Evolutionary conservation across 2,329 filamentous ascomycete genomes (phyloP), one percentile per base, ranked within the genome.

Genomic region (Penicillium sp.): DNA sequence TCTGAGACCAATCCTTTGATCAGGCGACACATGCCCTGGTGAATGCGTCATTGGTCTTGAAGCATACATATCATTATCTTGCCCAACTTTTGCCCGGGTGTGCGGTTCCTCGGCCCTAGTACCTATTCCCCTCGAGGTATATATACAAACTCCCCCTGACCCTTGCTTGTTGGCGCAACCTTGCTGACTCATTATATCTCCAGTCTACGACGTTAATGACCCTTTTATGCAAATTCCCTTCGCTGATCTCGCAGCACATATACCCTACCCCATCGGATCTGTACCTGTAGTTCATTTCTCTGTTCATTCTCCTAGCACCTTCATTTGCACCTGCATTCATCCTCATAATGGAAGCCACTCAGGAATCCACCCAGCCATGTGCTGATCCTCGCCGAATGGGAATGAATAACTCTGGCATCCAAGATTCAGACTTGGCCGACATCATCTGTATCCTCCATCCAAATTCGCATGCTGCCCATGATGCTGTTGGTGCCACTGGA

Each of bases 371-470:
- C 17, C 92, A 96, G 73, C 87, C 86, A 71, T 86, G 89, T 68
- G 79, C 92, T 63, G 92, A 97, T 72, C 91, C 91, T 41, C 86
- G 91, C 62, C 87, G 91, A 54, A 73, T 90, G 61, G 91, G 91
- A 56, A 83, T 88, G 71, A 89, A 91, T 74, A 90, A 91, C 71
- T 94, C 91, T 41, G 91, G 90, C 56, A 86, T 97, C 60, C 88
- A 84, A 53, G 88, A 93, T 65, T 84, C 90, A 63, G 93, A 96
- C 72, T 84, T 94, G 50, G 85, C 90, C 61, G 93, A 97, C 75
- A 91, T 97, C 66, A 85, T 96, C 63, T 95, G 92, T 76, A 86
- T 97, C 57, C 83, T 97, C 29, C 87, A 95, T 66, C 93, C 93
- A 12, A 86, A 85, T 63, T 90, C 91, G 2, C 81, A 85, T 40